Evolutionary conservation across 805 yeast genomes (phyloP), one percentile per base, ranked within the genome.

Genomic region (Metschnikowia lunata): DNA sequence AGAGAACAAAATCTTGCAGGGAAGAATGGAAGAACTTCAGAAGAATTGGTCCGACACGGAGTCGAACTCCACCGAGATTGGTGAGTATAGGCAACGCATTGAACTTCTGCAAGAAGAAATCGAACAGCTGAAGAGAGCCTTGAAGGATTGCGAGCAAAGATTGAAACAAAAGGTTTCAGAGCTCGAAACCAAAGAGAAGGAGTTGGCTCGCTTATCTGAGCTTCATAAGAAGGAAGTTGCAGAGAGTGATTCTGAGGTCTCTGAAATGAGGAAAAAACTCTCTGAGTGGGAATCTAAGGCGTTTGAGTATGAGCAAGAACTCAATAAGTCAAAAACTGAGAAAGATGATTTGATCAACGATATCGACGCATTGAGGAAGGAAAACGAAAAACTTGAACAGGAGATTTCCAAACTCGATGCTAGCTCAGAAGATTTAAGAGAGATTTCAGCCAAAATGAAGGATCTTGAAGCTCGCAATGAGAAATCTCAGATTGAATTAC

Each of bases 101-200:
- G 39, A 42, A 14, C 11, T 6, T 15, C 7, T 30, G 18, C 29
- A 28, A n/a, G 13, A 36, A 12, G 37, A 37, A 10, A 32, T 27
- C 6, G 39, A 12, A 23, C 26, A 39, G 14, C 31, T 35, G 42
- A 34, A 29, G 29, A 12, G 14, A 15, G 33, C 26, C 23, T 13
- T 30, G 14, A 26, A 30, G 14, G 14, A 31, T 11, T 29, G 26
- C 26, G 30, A 37, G 34, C 30, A 36, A 23, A 35, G 30, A 15
- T 35, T 35, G 7, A 12, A 29, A 11, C 43, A 36, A 30, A 29
- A 30, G 13, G 32, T 15, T 30, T 28, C 43, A 23, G 40, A 47
- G 29, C 37, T 43, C 18, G 34, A 13, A 8, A 11, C 27, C 12
- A 36, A 28, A 12, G 42, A 37, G 12, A 49, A 43, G 32, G 23